These are phyloP conservation scores for Aureobasidium mangrovei DNA, from an alignment of 2,329 filamentous ascomycete species.

Conservation along the genomic window DNA sequence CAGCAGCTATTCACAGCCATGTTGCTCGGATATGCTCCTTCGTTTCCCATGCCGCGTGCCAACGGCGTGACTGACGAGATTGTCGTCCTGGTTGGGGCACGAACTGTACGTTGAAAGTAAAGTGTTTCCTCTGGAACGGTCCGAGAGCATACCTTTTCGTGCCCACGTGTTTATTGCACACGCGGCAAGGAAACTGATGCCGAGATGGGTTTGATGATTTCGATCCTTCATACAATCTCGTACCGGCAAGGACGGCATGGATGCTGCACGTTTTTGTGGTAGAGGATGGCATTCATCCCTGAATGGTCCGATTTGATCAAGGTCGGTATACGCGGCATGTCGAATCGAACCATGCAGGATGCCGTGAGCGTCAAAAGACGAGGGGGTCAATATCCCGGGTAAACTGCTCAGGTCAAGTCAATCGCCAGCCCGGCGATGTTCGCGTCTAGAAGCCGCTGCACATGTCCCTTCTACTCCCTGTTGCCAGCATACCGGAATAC, in stretches of 20 bases:
- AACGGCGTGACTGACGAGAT: not conserved
- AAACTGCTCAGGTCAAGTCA: too few species aligned
- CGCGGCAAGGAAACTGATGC: too few species aligned
- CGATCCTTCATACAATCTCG: too few species aligned
- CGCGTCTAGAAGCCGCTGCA: too few species aligned
- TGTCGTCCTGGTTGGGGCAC: not conserved
- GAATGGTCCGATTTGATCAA: not conserved
- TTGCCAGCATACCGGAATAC: too few species aligned
- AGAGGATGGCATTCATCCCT: not conserved
- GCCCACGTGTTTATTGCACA: constrained; percentile 1
- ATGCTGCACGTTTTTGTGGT: too few species aligned
- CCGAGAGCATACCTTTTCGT: not conserved
- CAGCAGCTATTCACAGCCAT: not conserved
- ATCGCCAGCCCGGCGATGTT: too few species aligned
- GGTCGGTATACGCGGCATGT: not conserved
- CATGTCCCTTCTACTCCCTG: too few species aligned
- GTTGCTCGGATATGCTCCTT: not conserved
- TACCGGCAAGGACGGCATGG: not conserved
- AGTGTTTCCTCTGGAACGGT: not conserved
- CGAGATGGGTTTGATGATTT: too few species aligned
- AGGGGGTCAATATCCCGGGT: too few species aligned
- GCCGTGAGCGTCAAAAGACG: not conserved
- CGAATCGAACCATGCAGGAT: not conserved
- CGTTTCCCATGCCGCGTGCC: not conserved
- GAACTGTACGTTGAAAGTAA: constrained; percentile 3